phyloP scores from a whole-genome alignment of 2,329 filamentous ascomycete species.

The Fusarium odoratissimum region DNA sequence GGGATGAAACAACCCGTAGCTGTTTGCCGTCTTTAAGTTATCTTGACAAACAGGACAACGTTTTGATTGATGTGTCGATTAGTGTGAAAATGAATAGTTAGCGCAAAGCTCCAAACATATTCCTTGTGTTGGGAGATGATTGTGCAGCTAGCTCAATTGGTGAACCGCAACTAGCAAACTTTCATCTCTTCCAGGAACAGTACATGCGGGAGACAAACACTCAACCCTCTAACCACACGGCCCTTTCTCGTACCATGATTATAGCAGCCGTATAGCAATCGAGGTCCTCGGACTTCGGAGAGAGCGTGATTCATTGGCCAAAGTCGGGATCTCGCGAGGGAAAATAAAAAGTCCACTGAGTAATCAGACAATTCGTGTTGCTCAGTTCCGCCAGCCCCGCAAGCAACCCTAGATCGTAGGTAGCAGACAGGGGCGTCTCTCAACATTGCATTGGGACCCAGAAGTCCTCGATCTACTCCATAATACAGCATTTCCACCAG shows the following conservation, averaged over 20 bases:
- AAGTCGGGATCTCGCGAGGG: not conserved
- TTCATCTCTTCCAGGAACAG: slow-evolving; percentile 3
- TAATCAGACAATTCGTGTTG: not conserved
- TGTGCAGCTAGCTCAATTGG: slow-evolving; percentile 17
- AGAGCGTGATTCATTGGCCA: not conserved
- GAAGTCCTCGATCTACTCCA: not conserved
- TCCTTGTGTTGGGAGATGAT: slow-evolving; percentile 23
- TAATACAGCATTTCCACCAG: not conserved
- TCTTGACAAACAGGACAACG: not conserved
- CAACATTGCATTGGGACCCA: slow-evolving; percentile 13
- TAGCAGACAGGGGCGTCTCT: not conserved
- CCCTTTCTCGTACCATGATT: not conserved
- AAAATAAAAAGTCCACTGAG: not conserved
- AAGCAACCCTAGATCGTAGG: not conserved
- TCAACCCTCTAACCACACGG: not conserved
- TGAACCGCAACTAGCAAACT: slow-evolving; percentile 29
- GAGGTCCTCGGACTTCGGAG: not conserved
- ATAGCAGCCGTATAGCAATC: not conserved
- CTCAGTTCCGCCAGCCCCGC: not conserved
- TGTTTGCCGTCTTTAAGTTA: slow-evolving; percentile 1
- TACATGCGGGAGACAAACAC: not conserved
- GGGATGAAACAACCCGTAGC: slow-evolving; percentile 20
- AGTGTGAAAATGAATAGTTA: slow-evolving; percentile 4
- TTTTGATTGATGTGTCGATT: slow-evolving; percentile 5
- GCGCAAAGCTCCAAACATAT: slow-evolving; percentile 12